Conservation (phyloP, 2,329 filamentous ascomycete species). For the Alternaria alternata region DNA sequence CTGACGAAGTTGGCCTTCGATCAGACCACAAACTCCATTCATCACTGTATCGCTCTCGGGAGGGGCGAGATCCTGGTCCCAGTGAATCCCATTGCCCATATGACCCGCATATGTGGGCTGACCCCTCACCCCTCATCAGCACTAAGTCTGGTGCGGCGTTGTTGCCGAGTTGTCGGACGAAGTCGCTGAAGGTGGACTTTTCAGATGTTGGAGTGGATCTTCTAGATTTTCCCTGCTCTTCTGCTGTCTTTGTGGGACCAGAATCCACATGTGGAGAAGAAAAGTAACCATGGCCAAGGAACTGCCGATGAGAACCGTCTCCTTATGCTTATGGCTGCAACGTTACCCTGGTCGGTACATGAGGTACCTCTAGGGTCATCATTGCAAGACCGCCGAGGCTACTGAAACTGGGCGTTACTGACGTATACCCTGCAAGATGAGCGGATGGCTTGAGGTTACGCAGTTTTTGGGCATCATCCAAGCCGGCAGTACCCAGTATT, state of each 20-base stretch:
- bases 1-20: neutral
- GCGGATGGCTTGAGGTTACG: slow-evolving; percentile 23
- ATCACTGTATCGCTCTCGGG: slow-evolving; percentile 5
- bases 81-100: slow-evolving; percentile 2
- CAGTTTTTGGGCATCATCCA: slow-evolving; percentile 25
- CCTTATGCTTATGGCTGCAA: slow-evolving; percentile 5
- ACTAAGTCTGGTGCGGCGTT: slow-evolving; percentile 4
- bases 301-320: neutral
- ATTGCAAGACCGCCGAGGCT: slow-evolving; percentile 7
- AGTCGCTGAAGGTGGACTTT: neutral
- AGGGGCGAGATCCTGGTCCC: slow-evolving; percentile 12
- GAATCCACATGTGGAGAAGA: neutral
- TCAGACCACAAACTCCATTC: neutral
- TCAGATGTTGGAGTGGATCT: neutral
- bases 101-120: slow-evolving; percentile 20
- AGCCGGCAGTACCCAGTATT: slow-evolving; percentile 22
- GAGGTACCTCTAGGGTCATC: slow-evolving; percentile 1
- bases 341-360: slow-evolving; percentile 12
- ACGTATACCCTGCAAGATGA: slow-evolving; percentile 13
- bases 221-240: neutral
- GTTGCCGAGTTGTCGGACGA: neutral
- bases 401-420: neutral
- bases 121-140: slow-evolving; percentile 15
- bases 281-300: slow-evolving; percentile 3
- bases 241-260: neutral